These are phyloP conservation scores for Diplodia sapinea DNA, from an alignment of 2,329 filamentous ascomycete species.

Conservation along the genomic window DNA sequence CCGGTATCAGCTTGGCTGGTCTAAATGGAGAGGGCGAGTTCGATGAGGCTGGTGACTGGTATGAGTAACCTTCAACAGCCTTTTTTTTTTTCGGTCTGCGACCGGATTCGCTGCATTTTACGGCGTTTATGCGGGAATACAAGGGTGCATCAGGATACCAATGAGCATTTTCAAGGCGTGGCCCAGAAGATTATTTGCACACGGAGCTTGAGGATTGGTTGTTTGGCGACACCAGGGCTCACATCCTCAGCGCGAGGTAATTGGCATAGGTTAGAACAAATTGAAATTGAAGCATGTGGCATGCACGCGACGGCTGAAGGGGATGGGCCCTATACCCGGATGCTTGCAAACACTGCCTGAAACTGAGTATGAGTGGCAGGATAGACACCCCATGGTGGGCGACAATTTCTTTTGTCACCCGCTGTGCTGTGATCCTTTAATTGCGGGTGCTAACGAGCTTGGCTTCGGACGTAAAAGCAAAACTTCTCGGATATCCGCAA, in stretches of 20 bases:
- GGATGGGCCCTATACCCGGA: too few relatives aligned
- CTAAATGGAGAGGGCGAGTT: constrained; percentile 21
- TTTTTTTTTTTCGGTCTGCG: not conserved
- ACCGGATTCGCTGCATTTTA: not conserved
- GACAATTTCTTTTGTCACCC: too few relatives aligned
- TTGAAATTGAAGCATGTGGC: too few relatives aligned
- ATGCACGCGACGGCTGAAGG: too few relatives aligned
- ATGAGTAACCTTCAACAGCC: not conserved
- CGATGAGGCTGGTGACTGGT: not conserved
- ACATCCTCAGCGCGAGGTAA: too few relatives aligned
- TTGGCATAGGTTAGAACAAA: too few relatives aligned
- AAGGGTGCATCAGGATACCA: constrained; percentile 6
- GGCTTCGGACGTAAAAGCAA: not conserved
- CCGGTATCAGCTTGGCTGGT: not conserved
- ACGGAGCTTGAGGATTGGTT: not conserved
- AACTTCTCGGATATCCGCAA: constrained; percentile 2
- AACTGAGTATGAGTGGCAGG: not conserved
- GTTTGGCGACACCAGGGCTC: not conserved
- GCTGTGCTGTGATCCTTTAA: too few relatives aligned
- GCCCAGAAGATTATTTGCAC: not conserved
- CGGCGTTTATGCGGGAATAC: not conserved
- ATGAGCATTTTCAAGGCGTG: constrained; percentile 4
- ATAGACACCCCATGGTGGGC: too few relatives aligned
- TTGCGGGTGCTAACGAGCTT: not conserved
- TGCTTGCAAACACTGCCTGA: too few relatives aligned